Evolutionary conservation across 371 early-diverging fungal species (phyloP), one percentile per base, ranked within the genome.

Genomic region (Massospora cicadina): DNA sequence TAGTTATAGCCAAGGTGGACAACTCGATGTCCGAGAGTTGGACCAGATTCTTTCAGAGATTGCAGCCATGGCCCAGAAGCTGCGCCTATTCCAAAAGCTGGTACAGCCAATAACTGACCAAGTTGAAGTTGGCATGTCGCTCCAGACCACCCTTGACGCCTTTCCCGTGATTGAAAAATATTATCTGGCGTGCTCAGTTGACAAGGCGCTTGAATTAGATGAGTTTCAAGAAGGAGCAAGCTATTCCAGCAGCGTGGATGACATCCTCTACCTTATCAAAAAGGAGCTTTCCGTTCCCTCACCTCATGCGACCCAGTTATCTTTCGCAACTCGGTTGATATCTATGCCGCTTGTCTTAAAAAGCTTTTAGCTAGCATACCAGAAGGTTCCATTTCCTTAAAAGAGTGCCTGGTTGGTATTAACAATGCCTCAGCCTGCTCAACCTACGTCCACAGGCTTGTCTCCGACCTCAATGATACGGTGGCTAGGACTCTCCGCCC

Each of bases 241-340:
- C 30, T 79, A 80, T 2, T 91, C 93, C 0, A 88, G 86, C 1
- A 86, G 88, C 65, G 93, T 94, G 17, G 95, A 90, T 58, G 97
- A 96, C 67, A 81, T 91, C 2, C 93, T 95, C 68, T 96, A 86
- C 67, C 83, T 96, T 27, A 72, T 90, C 53, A 87, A 89, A 33
- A 64, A 64, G 87, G 82, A n/a, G 79, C 81, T 5, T 70, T 88
- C 26, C 54, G 64, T 3, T 64, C 64, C 24, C 17, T 64, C n/a
- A 64, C 57, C 30, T 54, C 55, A 17, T 64, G 64, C 30, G 28
- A 64, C 21, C 56, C 30, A 21, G 17, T 21, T 17, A 64, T 56
- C n/a, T 64, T 64, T 32, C 53, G 32, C 1, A 13, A 25, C 1
- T 54, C 55, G 1, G n/a, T 64, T 17, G n/a, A 13, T 23, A 64